Conservation (phyloP, 768 basidiomycete genomes). For the Pisolithus marmoratus region DNA sequence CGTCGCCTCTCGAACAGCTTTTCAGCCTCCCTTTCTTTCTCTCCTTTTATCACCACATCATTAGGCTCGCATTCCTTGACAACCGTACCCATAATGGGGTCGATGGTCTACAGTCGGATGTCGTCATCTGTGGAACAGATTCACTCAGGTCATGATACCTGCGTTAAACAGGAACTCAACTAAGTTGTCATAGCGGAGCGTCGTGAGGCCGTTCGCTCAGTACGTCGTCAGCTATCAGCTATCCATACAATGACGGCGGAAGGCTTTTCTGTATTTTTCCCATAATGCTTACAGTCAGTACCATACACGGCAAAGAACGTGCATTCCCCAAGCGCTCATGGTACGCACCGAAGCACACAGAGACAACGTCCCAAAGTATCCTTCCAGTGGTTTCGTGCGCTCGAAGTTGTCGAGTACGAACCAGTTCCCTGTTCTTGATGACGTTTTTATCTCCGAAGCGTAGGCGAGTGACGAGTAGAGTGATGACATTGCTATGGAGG, state of each 20-base stretch:
- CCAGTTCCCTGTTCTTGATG: slow-evolving; percentile 54
- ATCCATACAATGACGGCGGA: background rate
- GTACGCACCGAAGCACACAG: slow-evolving; percentile 69
- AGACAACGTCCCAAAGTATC: slow-evolving; percentile 77
- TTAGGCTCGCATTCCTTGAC: slow-evolving; percentile 33
- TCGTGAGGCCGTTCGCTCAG: slow-evolving; percentile 60
- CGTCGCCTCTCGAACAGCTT: slow-evolving; percentile 85
- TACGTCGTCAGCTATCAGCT: background rate
- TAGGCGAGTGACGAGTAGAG: slow-evolving; percentile 71
- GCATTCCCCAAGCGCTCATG: slow-evolving; percentile 67
- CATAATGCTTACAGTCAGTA: slow-evolving; percentile 49
- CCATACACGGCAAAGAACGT: slow-evolving; percentile 80
- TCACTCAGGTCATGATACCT: slow-evolving; percentile 55
- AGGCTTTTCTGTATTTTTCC: background rate
- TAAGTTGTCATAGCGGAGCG: slow-evolving; percentile 92
- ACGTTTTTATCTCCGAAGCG: slow-evolving; percentile 58
- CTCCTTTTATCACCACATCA: slow-evolving; percentile 90
- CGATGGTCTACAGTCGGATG: slow-evolving; percentile 46
- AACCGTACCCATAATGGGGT: slow-evolving; percentile 83
- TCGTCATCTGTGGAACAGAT: slow-evolving; percentile 28
- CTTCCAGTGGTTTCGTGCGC: slow-evolving; percentile 69
- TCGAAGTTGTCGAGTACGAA: slow-evolving; percentile 78
- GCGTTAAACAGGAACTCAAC: slow-evolving; percentile 93
- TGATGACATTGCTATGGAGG: slow-evolving; percentile 71
- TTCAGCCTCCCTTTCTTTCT: slow-evolving; percentile 93